These are phyloP conservation scores for Clonostachys sp. DNA, from an alignment of 2,329 filamentous ascomycete genomes.

Conservation along the genomic window DNA sequence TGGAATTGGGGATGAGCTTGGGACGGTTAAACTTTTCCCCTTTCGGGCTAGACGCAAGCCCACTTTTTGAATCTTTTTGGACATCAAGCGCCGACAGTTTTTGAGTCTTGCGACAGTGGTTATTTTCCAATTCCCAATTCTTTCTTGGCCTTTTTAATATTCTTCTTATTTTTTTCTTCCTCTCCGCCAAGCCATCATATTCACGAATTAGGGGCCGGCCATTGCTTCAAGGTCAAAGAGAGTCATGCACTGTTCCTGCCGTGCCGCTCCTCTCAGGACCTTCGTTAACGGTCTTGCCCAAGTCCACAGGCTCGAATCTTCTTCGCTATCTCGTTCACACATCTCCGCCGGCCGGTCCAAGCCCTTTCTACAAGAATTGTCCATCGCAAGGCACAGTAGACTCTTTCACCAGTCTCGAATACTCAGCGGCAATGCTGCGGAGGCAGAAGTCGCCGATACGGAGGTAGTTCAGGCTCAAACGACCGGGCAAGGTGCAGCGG, in stretches of 20 bases:
- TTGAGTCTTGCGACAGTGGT: too few relatives aligned
- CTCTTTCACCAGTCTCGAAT: neutral
- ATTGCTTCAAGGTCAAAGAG: too few relatives aligned
- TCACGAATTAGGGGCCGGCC: neutral
- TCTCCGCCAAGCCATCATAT: too few relatives aligned
- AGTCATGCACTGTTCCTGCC: slow-evolving; percentile 44
- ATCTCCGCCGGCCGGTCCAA: neutral
- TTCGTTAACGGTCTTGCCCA: slow-evolving; percentile 42
- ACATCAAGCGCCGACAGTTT: too few relatives aligned
- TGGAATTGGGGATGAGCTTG: too few relatives aligned
- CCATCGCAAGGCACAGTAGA: neutral
- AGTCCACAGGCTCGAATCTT: slow-evolving; percentile 23
- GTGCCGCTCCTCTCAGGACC: slow-evolving; percentile 35
- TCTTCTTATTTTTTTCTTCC: too few relatives aligned
- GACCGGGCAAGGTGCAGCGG: neutral
- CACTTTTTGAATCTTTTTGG: too few relatives aligned
- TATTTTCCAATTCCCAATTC: too few relatives aligned
- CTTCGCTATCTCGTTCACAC: neutral
- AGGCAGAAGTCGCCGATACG: neutral
- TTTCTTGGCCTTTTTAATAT: too few relatives aligned
- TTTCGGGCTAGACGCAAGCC: too few relatives aligned
- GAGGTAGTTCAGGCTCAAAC: neutral
- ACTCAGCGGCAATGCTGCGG: neutral
- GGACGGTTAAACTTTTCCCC: too few relatives aligned
- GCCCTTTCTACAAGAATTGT: too few relatives aligned